Evolutionary conservation across 345 rosid genomes (phyloP).

Genomic region (Capsella bursapastoris): DNA sequence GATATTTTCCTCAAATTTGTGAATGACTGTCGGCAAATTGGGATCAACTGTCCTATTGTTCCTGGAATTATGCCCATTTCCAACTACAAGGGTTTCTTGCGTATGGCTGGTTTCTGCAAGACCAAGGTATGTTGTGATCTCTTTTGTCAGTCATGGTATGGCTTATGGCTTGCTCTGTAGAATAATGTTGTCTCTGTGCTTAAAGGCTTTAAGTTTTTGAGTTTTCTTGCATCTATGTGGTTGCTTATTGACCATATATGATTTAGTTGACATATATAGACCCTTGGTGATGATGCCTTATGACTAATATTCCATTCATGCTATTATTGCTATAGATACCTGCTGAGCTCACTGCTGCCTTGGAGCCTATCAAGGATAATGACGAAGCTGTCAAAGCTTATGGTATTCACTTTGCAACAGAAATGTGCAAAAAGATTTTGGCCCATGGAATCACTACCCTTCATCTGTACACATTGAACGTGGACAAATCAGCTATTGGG

Average conservation of each 20-base stretch:
- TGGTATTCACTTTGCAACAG: slow-evolving; percentile 95
- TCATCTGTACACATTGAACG: slow-evolving; percentile 91
- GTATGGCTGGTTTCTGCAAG: slow-evolving; percentile 98
- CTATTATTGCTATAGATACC: slow-evolving; percentile 63
- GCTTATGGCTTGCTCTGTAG: not conserved
- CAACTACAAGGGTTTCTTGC: slow-evolving; percentile 89
- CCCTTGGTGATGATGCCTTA: slow-evolving; percentile 15
- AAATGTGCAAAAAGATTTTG: slow-evolving; percentile 93
- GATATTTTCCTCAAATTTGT: slow-evolving; percentile 91
- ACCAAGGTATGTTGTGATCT: slow-evolving; percentile 62
- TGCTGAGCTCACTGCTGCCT: slow-evolving; percentile 77
- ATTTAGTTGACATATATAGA: slow-evolving; percentile 1
- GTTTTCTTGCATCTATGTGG: not conserved
- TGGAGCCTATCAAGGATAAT: slow-evolving; percentile 95
- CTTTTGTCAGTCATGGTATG: slow-evolving; percentile 8
- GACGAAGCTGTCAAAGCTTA: slow-evolving; percentile 94
- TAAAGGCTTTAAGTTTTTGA: not conserved
- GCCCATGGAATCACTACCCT: slow-evolving; percentile 86
- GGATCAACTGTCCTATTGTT: slow-evolving; percentile 85
- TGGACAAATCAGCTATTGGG: slow-evolving; percentile 94
- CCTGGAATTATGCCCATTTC: slow-evolving; percentile 98
- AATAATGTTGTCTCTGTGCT: slow-evolving; percentile 14
- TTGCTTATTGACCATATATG: slow-evolving; percentile 19
- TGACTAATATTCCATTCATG: not conserved
- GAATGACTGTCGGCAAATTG: slow-evolving; percentile 89